Evolutionary conservation across 768 basidiomycete species (phyloP).

Genomic region (Rhodotorula graminis): DNA sequence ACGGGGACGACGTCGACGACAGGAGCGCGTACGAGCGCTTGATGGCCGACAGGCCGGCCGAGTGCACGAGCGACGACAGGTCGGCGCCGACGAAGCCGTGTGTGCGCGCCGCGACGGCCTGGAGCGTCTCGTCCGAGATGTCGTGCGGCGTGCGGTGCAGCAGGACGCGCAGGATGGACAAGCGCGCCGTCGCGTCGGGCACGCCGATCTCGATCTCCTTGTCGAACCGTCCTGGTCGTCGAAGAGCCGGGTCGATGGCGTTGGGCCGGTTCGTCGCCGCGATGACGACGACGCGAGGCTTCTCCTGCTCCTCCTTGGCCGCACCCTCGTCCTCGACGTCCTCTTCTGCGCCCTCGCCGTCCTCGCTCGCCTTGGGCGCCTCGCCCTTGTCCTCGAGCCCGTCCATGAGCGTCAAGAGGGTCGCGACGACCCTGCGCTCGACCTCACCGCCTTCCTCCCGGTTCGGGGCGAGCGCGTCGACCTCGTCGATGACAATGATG

Average conservation of each 20-base stretch:
- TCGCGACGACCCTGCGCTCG: slow-evolving; percentile 91
- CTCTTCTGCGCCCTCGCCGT: slow-evolving; percentile 5
- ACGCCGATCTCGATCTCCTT: slow-evolving; percentile 94
- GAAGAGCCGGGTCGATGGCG: slow-evolving; percentile 86
- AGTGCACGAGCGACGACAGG: slow-evolving; percentile 81
- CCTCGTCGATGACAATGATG: slow-evolving; percentile 90
- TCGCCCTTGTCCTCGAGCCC: slow-evolving; percentile 54
- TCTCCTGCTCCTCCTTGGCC: slow-evolving; percentile 18
- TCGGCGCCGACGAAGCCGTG: slow-evolving; percentile 98
- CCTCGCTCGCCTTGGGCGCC: slow-evolving; percentile 55
- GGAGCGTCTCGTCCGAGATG: slow-evolving; percentile 60
- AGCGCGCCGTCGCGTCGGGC: slow-evolving; percentile 77
- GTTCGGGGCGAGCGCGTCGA: slow-evolving; percentile 87
- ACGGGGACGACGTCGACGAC: slow-evolving; percentile 21
- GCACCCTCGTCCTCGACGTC: slow-evolving; percentile 19
- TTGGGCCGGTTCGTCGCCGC: slow-evolving; percentile 95
- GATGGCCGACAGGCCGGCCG: slow-evolving; percentile 86
- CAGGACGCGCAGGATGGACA: slow-evolving; percentile 79
- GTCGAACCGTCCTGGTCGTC: slow-evolving; percentile 86
- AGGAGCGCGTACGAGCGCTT: slow-evolving; percentile 58
- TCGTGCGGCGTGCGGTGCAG: slow-evolving; percentile 73
- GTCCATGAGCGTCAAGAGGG: slow-evolving; percentile 87
- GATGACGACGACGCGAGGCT: slow-evolving; percentile 74
- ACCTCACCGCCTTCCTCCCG: slow-evolving; percentile 91
- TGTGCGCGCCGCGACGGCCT: slow-evolving; percentile 62